Evolutionary conservation across 208 protist species (phyloP).

Genomic region (Borovskyia barvae): DNA sequence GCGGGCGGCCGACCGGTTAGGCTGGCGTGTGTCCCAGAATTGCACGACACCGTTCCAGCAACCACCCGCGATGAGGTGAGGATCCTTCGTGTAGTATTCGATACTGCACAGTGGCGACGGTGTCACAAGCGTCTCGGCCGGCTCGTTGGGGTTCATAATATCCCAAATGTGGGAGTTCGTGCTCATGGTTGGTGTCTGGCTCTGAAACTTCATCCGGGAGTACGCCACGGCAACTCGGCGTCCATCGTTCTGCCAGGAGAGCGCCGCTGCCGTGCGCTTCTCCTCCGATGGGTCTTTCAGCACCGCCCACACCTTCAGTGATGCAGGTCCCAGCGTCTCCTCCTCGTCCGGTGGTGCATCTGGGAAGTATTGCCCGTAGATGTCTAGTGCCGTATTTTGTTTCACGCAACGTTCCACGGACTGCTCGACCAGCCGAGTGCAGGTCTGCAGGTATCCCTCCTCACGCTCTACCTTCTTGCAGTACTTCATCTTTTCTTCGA

Average conservation of each 20-base stretch:
- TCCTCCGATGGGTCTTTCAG: conserved; percentile 92
- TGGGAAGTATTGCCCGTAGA: conserved; percentile 96
- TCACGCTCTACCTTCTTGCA: conserved; percentile 96
- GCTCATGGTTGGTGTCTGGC: conserved; percentile 86
- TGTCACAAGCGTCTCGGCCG: conserved; percentile 90
- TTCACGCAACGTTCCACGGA: conserved; percentile 91
- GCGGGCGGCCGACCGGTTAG: conserved; percentile 68
- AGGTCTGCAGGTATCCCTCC: conserved; percentile 92
- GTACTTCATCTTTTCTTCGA: conserved; percentile 96
- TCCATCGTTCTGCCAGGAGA: conserved; percentile 96
- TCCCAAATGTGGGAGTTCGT: conserved; percentile 97
- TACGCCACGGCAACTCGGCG: conserved; percentile 95
- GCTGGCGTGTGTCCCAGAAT: conserved; percentile 96
- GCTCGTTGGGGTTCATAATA: conserved; percentile 95
- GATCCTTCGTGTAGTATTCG: conserved; percentile 96
- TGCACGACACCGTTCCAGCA: conserved; percentile 97
- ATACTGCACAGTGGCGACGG: conserved; percentile 94
- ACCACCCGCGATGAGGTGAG: conserved; percentile 94
- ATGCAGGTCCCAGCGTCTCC: conserved; percentile 78
- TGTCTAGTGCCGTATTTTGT: conserved; percentile 97
- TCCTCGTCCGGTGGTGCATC: conserved; percentile 79
- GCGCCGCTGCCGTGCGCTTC: conserved; percentile 88
- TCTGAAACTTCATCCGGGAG: conserved; percentile 94
- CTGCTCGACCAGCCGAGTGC: conserved; percentile 84
- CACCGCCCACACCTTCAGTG: conserved; percentile 92